Base-by-base conservation (phyloP, 179 eudicot genomes). In the Vitellaria paradoxa region DNA sequence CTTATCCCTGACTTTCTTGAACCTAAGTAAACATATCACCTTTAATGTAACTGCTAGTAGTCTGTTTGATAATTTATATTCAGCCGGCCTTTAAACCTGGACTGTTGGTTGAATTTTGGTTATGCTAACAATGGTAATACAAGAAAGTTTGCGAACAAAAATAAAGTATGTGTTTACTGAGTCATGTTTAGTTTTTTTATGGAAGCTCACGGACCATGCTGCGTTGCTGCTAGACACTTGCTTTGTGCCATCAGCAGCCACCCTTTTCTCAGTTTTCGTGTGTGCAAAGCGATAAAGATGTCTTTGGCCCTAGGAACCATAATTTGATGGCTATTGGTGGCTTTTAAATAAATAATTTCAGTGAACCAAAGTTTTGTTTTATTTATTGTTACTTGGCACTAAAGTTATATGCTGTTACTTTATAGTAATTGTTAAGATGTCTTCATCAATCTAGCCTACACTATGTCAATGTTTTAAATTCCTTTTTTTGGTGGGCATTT, bases 21-120 rank as follows among this genome's bases (percentile, higher is more conserved):
- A 68, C 24, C 52, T 67, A 67, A 7, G 40, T 3, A 47, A 21
- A 40, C 52, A 9, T 18, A 47, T 67, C 13, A 7, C 13, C 18
- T 64, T 66, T 15, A 67, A 42, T 67, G 23, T 13, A 64, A 66
- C 20, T 66, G 70, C 70, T 66, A 18, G 23, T 67, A 67, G 23
- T 42, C 42, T 42, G 17, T 47, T 67, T 67, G 23, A 50, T 40
- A 2, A 13, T 66, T 66, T 40, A 6, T 7, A 21, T 66, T 66
- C 7, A 17, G 0, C 11, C 64, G 7, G 9, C 11, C n/a, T 60
- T 67, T 20, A 67, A 42, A 67, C 26, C 70, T 17, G 52, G 0
- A 67, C 9, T 67, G 40, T 12, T 67, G 70, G 52, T 37, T 30
- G 40, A 40, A 66, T 37, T 5, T 66, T 66, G 50, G 20, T 8